Evolutionary conservation across 352 stramenopile species (phyloP).

Genomic region (Pythium sukuiense): DNA sequence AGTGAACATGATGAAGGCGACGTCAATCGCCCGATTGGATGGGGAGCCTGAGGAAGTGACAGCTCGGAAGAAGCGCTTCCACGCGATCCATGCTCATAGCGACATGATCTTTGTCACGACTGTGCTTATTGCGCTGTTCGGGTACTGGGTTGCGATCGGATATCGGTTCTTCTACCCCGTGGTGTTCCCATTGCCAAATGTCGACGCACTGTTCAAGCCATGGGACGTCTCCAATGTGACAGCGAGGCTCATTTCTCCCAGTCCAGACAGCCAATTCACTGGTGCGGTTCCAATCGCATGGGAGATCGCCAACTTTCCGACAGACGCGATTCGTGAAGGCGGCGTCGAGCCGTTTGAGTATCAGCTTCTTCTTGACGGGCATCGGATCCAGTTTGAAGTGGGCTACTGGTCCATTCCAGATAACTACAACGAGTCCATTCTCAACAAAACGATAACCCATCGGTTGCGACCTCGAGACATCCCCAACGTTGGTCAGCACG

Average conservation of each 20-base stretch:
- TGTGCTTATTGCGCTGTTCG: slow-evolving; percentile 31
- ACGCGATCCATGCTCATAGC: neutral
- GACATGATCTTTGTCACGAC: slow-evolving; percentile 6
- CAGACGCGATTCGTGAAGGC: slow-evolving; percentile 32
- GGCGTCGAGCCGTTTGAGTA: slow-evolving; percentile 54
- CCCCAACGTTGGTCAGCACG: slow-evolving; percentile 1
- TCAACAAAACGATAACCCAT: slow-evolving; percentile 26
- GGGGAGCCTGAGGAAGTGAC: neutral
- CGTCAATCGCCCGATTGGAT: neutral
- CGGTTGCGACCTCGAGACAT: slow-evolving; percentile 22
- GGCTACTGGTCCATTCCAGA: slow-evolving; percentile 22
- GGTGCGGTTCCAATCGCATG: slow-evolving; percentile 41
- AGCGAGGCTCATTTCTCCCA: slow-evolving; percentile 34
- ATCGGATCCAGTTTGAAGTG: slow-evolving; percentile 40
- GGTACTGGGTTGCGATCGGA: slow-evolving; percentile 43
- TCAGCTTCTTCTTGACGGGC: slow-evolving; percentile 36
- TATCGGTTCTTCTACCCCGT: slow-evolving; percentile 48
- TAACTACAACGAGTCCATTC: neutral
- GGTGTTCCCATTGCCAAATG: slow-evolving; percentile 37
- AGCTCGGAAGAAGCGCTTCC: neutral
- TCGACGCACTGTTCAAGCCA: slow-evolving; percentile 35
- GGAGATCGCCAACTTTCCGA: slow-evolving; percentile 41
- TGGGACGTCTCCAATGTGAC: slow-evolving; percentile 52
- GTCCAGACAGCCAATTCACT: slow-evolving; percentile 16
- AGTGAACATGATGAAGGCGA: too few relatives aligned